Percentiles rank a stretch among this genome's conserved stretches.
Evolutionary conservation across 2,329 filamentous ascomycete species (phyloP).

Genomic region (Lachnellula cervina): DNA sequence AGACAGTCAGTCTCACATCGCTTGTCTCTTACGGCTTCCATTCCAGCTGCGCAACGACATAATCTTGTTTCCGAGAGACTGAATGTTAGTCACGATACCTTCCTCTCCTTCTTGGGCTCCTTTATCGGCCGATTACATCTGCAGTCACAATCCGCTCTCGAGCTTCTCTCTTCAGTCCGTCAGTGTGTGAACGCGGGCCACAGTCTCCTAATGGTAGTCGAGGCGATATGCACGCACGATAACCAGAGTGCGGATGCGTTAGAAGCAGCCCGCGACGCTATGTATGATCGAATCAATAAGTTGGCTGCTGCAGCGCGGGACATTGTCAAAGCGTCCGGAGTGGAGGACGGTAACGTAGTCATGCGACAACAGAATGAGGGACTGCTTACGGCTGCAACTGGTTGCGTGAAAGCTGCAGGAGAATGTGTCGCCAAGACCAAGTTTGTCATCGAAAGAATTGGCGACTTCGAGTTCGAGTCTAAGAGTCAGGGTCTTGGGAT

Average conservation of each 20-base stretch:
- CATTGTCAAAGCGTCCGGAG: slow-evolving; percentile 64
- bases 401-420: slow-evolving; percentile 83
- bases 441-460: slow-evolving; percentile 78
- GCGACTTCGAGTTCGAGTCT: slow-evolving; percentile 77
- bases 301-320: slow-evolving; percentile 78
- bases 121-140: slow-evolving; percentile 88
- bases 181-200: slow-evolving; percentile 79
- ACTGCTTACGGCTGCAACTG: slow-evolving; percentile 73
- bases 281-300: slow-evolving; percentile 76
- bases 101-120: slow-evolving; percentile 84
- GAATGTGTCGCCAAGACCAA: slow-evolving; percentile 88
- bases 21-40: slow-evolving; percentile 68
- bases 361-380: slow-evolving; percentile 75
- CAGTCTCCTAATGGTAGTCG: slow-evolving; percentile 72
- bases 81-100: slow-evolving; percentile 75
- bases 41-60: slow-evolving; percentile 56
- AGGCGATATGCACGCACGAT: slow-evolving; percentile 77
- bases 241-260: slow-evolving; percentile 61
- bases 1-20: slow-evolving; percentile 53
- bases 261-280: slow-evolving; percentile 62
- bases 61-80: slow-evolving; percentile 81
- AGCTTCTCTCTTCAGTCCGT: slow-evolving; percentile 76
- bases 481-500: slow-evolving; percentile 47
- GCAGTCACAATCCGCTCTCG: slow-evolving; percentile 83
- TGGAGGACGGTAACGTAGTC: slow-evolving; percentile 67